Base-by-base conservation (phyloP, 75 land plant genomes). In the Pinus taeda region DNA sequence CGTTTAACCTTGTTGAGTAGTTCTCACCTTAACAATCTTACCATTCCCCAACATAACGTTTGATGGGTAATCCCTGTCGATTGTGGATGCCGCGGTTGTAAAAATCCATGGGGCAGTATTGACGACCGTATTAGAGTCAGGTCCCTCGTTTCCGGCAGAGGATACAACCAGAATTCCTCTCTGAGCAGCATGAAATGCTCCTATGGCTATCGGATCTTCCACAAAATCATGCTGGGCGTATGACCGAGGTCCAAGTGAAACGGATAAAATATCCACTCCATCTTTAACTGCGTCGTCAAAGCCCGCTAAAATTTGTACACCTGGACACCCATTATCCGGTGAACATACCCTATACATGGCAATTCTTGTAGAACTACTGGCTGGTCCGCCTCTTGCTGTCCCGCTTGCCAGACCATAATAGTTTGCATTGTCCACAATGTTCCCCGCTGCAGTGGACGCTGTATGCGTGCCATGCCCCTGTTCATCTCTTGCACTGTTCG, bases 381-480 rank as follows among this genome's bases (percentile, higher is more conserved):
- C 82, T 0, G 83, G 81, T 6, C 93, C 93, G 3, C 95, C 95
- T 37, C 82, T 88, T 4, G 95, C 91, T 17, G 83, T 82, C 13
- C 95, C 95, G 13, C 13, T 55, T 8, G 79, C 95, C 12, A 90
- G 85, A 13, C 95, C 93, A 29, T 79, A 84, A 78, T 87, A 89
- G 39, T 85, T 82, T 0, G 90, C 88, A 39, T 90, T 83, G 21
- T 18, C 36, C 0, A 93, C 88, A 3, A 4, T 3, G 3, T 82
- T 57, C 1, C 95, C 95, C 0, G 81, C 93, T 14, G 95, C 95
- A 4, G 79, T 93, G 3, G 95, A 90, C 2, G 93, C 79, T 4
- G 95, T 93, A 76, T 93, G 95, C 4, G 93, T 90, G 13, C 95
- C 95, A 62, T 93, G 95, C 33, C 93, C 93, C 0, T 81, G 81